Evolutionary conservation across 441 rosid genomes (phyloP), one percentile per base, ranked within the genome.

Genomic region (Populus hybrid): DNA sequence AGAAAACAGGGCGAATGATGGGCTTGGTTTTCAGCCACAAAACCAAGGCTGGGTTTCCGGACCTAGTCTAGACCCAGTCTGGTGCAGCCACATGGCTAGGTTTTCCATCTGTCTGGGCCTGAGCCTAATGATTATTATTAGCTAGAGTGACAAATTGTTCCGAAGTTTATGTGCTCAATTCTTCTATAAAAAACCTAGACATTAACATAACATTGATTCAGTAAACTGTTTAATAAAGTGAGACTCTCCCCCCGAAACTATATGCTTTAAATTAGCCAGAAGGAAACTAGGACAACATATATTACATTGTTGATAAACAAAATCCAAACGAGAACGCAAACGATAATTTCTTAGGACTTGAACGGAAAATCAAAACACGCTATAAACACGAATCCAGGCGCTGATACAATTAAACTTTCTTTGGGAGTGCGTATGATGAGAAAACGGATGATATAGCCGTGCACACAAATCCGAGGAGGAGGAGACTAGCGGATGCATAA

Each of bases 351-450:
- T 46, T 14, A 46, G 57, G 57, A 46, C 20, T 14, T 14, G 20
- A 4, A 46, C 18, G 57, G 57, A 46, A 46, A 46, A 46, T 14
- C 57, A 14, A 46, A 1, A 46, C 0, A 46, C 12, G 1, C 57
- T 46, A 12, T 46, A 46, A 11, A n/a, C 21, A 11, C 74, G 12
- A 63, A 63, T 14, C 57, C 0, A 46, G 12, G 23, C 8, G 23
- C n/a, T 5, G 14, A 3, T 8, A 63, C 28, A 63, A n/a, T 30
- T 75, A 53, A 12, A 38, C 24, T 77, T 57, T 74, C 64, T 86
- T 87, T 4, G 88, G 82, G 69, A 86, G 85, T n/a, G 88, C 86
- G 61, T 77, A 76, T 1, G 88, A 87, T 50, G 91, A 87, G 73
- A 83, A 72, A 67, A 87, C 84, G 0, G 92, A 90, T 71, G 85